Base-by-base conservation (phyloP, 208 protist genomes). In the Acanthamoeba triangularis region DNA sequence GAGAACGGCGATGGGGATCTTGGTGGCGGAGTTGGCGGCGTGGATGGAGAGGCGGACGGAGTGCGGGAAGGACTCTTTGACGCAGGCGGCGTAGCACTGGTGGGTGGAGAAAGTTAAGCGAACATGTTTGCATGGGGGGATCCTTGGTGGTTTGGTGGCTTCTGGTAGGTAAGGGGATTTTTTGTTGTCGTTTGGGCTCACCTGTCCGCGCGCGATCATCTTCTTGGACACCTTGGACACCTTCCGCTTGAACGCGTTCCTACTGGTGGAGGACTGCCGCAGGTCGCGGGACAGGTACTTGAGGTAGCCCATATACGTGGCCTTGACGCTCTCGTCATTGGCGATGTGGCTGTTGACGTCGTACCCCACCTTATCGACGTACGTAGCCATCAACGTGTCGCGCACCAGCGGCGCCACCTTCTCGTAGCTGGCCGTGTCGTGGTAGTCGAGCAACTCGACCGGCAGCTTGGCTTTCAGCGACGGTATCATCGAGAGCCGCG, bases 21-120 rank as follows among this genome's bases (percentile, higher is more conserved):
- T 65, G 59, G 28, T 65, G 59, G 59, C 59, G 59, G 59, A 33
- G 59, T 65, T 65, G 59, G 59, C 59, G 59, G 59, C 59, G 72
- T 82, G 72, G 72, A 82, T 82, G 37, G 72, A 82, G 18, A 82
- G 41, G 72, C 72, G 72, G 59, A 65, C 59, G 59, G 59, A 65
- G 59, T 65, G 59, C 59, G 59, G 59, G 59, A 65, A 65, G 2
- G 6, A 65, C 59, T 65, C 59, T 65, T 65, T 65, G 59, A 65
- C 28, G 28, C 59, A 65, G 59, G 59, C 59, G 59, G 59, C 59
- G 59, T 65, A 65, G 59, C 59, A 65, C 59, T 65, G 59, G 59
- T 65, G 59, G 59, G 28, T 65, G 59, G 59, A 65, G 28, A 65
- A 65, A 65, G 59, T 65, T 65, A 8, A 30, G 59, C 59, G 23